Conservation (phyloP, 805 yeast species). For the Kodamaea lidongshanica region DNA sequence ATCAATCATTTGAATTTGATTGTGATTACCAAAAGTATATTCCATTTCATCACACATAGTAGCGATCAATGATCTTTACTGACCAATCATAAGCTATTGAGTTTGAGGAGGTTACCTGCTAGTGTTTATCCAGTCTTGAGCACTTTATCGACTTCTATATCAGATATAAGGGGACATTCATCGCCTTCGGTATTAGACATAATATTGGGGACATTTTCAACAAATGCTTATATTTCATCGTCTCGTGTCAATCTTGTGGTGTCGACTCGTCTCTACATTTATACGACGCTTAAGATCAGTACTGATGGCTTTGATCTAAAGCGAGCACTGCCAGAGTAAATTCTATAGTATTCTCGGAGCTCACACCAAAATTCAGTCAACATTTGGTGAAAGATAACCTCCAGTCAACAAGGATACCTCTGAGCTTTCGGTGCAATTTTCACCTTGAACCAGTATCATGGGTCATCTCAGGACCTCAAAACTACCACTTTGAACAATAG, state of each 20-base stretch:
- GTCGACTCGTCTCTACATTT: conserved; percentile 41
- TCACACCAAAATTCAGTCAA: conserved; percentile 67
- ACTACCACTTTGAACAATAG: too few relatives aligned
- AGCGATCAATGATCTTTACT: conserved; percentile 33
- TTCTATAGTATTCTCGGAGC: conserved; percentile 45
- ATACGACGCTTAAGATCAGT: conserved; percentile 46
- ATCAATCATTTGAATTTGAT: conserved; percentile 22
- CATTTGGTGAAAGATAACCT: conserved; percentile 55
- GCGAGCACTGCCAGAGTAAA: conserved; percentile 40
- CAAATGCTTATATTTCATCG: conserved; percentile 3
- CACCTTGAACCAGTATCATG: too few relatives aligned
- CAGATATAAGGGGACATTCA: too few relatives aligned
- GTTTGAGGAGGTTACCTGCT: conserved; percentile 7
- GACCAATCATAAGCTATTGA: conserved; percentile 31
- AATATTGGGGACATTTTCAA: conserved; percentile 5
- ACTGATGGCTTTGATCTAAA: conserved; percentile 30
- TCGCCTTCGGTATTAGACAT: neutral
- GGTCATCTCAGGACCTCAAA: too few relatives aligned
- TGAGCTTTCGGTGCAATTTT: conserved; percentile 18
- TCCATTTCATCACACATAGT: conserved; percentile 23
- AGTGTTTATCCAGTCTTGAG: neutral
- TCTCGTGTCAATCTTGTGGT: conserved; percentile 26
- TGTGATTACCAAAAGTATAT: conserved; percentile 8
- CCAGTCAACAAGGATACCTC: conserved; percentile 16
- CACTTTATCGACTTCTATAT: too few relatives aligned